Evolutionary conservation across 2,329 filamentous ascomycete species (phyloP).

Genomic region (Colletotrichum orbiculare): DNA sequence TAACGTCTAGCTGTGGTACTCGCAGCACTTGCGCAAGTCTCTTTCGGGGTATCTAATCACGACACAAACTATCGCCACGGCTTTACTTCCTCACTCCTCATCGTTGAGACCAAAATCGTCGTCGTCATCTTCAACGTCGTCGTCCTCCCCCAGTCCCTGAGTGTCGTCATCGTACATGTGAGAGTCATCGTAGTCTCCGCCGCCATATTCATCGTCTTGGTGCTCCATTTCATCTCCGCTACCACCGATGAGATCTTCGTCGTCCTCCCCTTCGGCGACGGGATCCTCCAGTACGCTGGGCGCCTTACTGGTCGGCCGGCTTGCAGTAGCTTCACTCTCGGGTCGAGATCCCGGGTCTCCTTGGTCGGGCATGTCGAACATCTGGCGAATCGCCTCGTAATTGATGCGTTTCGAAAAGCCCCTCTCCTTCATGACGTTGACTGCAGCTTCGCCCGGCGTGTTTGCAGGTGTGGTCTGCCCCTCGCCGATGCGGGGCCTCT

Average conservation of each 20-base stretch:
- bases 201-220: slow-evolving; percentile 47
- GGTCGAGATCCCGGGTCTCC: slow-evolving; percentile 61
- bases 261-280: slow-evolving; percentile 49
- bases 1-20: too few relatives aligned
- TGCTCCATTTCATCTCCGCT: slow-evolving; percentile 39
- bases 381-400: slow-evolving; percentile 70
- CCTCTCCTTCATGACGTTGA: slow-evolving; percentile 74
- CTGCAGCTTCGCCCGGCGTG: slow-evolving; percentile 75
- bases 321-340: slow-evolving; percentile 55
- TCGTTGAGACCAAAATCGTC: slow-evolving; percentile 34
- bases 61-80: neutral
- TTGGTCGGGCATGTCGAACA: slow-evolving; percentile 62
- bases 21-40: too few relatives aligned
- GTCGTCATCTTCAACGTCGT: slow-evolving; percentile 32
- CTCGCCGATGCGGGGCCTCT: slow-evolving; percentile 70
- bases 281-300: slow-evolving; percentile 50
- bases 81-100: slow-evolving; percentile 20
- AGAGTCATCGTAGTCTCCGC: slow-evolving; percentile 48
- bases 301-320: slow-evolving; percentile 47
- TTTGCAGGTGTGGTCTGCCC: slow-evolving; percentile 74
- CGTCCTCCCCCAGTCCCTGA: slow-evolving; percentile 29
- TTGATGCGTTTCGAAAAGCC: slow-evolving; percentile 81
- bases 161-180: slow-evolving; percentile 36
- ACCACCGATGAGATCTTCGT: slow-evolving; percentile 38
- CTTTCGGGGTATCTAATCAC: neutral